Percentiles rank a stretch among this genome's conserved stretches.
Conservation (phyloP, 2,329 filamentous ascomycete species). For the Nemania diffusa region DNA sequence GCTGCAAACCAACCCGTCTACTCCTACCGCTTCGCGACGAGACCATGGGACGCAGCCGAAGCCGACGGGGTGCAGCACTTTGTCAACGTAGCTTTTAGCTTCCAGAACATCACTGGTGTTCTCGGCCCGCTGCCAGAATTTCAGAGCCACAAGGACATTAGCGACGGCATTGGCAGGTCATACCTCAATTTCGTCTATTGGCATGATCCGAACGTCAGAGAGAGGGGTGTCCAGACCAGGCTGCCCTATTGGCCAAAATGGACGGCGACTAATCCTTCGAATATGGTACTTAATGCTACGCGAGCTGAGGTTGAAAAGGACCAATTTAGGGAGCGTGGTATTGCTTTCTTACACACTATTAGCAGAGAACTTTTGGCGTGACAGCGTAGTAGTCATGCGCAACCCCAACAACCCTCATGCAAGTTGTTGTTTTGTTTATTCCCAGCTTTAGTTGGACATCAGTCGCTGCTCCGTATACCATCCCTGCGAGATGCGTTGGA, state of each 20-base stretch:
- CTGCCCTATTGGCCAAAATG: conserved; percentile 38
- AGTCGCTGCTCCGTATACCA: not conserved
- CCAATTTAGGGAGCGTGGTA: conserved; percentile 58
- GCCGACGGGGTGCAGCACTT: conserved; percentile 58
- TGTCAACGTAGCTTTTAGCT: conserved; percentile 60
- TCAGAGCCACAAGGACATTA: conserved; percentile 50
- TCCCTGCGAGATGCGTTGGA: not conserved
- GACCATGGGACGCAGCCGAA: conserved; percentile 53
- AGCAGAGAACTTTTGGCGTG: not conserved
- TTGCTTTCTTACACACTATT: conserved; percentile 50
- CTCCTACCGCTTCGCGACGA: conserved; percentile 61
- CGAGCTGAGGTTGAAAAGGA: conserved; percentile 58
- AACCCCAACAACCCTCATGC: not conserved
- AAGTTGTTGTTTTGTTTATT: not conserved
- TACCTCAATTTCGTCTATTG: conserved; percentile 58
- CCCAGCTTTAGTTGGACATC: not conserved
- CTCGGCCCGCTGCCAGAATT: conserved; percentile 57
- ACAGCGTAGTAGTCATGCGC: not conserved
- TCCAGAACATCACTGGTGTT: conserved; percentile 60
- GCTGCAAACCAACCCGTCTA: conserved; percentile 51
- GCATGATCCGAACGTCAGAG: conserved; percentile 54
- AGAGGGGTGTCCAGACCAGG: not conserved
- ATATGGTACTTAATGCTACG: conserved; percentile 58
- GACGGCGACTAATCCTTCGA: conserved; percentile 51
- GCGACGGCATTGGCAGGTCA: conserved; percentile 52